Evolutionary conservation across 129 eudicot genomes (phyloP).

Genomic region (Tagetes patula): DNA sequence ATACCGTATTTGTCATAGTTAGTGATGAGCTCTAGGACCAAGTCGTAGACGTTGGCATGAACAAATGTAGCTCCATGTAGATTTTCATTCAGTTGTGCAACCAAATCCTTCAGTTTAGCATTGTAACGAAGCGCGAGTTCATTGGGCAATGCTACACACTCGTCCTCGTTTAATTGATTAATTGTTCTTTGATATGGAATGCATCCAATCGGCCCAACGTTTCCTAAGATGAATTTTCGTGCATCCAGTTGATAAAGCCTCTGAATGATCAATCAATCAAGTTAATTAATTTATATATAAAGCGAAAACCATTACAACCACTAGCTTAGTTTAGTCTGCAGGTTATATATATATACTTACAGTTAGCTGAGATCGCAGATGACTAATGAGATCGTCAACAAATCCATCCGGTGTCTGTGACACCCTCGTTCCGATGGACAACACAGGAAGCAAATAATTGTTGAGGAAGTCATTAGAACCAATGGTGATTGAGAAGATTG

Average conservation of each 20-base stretch:
- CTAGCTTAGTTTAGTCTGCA: too few species aligned
- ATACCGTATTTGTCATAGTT: conserved; percentile 78
- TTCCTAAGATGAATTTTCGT: conserved; percentile 76
- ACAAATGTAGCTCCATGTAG: conserved; percentile 86
- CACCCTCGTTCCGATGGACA: conserved; percentile 79
- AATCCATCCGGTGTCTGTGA: conserved; percentile 67
- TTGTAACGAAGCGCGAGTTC: conserved; percentile 77
- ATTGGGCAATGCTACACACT: conserved; percentile 85
- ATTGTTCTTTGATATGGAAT: conserved; percentile 95
- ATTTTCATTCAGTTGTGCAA: conserved; percentile 60
- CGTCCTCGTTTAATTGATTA: conserved; percentile 57
- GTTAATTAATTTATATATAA: too few species aligned
- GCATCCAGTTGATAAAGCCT: conserved; percentile 88
- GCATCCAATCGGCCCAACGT: conserved; percentile 97
- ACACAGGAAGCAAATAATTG: conserved; percentile 82
- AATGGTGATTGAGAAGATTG: conserved; percentile 84
- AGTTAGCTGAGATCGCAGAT: conserved; percentile 69
- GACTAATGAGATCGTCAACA: conserved; percentile 61
- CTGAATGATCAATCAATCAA: conserved; percentile 35
- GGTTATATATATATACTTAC: conserved; percentile 31
- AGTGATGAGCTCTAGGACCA: conserved; percentile 89
- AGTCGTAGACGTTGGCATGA: conserved; percentile 78
- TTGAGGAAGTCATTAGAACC: conserved; percentile 96
- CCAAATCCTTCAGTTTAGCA: conserved; percentile 62
- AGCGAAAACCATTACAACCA: too few species aligned